Evolutionary conservation across 768 basidiomycete species (phyloP), one percentile per base, ranked within the genome.

Genomic region (Stropharia rugosoannulata): DNA sequence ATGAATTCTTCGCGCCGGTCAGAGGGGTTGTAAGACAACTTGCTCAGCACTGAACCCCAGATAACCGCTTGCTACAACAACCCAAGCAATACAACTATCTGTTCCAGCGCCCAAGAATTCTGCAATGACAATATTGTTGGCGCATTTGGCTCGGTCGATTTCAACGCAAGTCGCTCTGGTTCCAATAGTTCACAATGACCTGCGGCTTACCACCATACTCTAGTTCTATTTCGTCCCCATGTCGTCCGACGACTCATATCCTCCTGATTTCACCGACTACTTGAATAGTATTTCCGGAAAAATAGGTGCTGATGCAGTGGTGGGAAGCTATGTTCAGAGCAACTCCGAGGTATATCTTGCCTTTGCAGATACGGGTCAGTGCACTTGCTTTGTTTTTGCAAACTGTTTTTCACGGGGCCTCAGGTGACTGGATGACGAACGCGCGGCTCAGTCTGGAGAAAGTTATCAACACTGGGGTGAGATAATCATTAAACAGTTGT

Each of bases 361-460:
- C 29, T 52, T 52, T 36, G 51, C 41, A 10, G 5, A 18, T 6
- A 36, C 51, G 16, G 51, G 51, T 52, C 32, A 16, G 41, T 29
- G 5, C 16, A 5, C 9, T 16, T 4, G 3, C 7, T 16, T 39
- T 41, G 15, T 42, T n/a, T n/a, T n/a, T n/a, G n/a, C n/a, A n/a
- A 10, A 11, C 16, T 36, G 9, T 36, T 35, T 43, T 12, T 10
- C 5, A 22, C 22, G 4, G 22, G 22, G 22, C 22, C 22, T 22
- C 7, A 52, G 51, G 51, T 19, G 51, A 52, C 43, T 52, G 51
- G 51, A 52, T 52, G 51, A 40, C 41, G 15, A 52, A 52, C 18
- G 27, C 51, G 19, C 27, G 41, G 3, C 51, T 32, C n/a, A 29
- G 32, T 12, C 19, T 52, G 1, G 51, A 52, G 42, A 38, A 16